Evolutionary conservation across 2,329 filamentous ascomycete species (phyloP).

Genomic region (Macrophomina phaseolina): DNA sequence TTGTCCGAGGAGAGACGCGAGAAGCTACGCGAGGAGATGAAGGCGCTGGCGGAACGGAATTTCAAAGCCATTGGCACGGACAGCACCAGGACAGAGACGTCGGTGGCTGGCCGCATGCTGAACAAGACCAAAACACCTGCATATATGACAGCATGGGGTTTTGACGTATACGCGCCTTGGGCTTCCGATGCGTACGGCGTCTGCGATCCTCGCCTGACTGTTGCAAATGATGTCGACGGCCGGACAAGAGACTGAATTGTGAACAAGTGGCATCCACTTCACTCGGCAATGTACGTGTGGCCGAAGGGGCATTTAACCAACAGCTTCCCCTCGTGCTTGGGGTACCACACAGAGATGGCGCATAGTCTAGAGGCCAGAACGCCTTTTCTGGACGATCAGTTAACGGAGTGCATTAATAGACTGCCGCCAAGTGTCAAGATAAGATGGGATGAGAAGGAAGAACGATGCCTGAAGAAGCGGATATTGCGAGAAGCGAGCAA

Average conservation of each 20-base stretch:
- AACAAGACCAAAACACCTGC: constrained; percentile 47
- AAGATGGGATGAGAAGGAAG: constrained; percentile 35
- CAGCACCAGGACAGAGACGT: constrained; percentile 34
- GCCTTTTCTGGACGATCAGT: constrained; percentile 49
- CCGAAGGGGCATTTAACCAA: constrained; percentile 34
- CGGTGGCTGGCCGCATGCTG: constrained; percentile 43
- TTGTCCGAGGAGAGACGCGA: constrained; percentile 32
- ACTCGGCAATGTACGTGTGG: constrained; percentile 37
- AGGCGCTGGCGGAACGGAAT: constrained; percentile 19
- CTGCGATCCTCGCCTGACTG: constrained; percentile 41
- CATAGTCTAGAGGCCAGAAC: constrained; percentile 49
- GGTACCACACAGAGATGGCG: constrained; percentile 55
- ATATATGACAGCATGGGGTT: constrained; percentile 43
- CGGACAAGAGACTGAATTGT: constrained; percentile 38
- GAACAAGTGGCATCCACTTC: constrained; percentile 36
- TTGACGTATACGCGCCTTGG: constrained; percentile 45
- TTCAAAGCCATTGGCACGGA: constrained; percentile 37
- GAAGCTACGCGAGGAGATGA: constrained; percentile 28
- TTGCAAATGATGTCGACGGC: constrained; percentile 41
- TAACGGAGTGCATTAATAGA: constrained; percentile 47
- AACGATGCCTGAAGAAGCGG: constrained; percentile 51
- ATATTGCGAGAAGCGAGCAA: constrained; percentile 57
- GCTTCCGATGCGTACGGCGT: constrained; percentile 36
- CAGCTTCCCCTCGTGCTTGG: constrained; percentile 49
- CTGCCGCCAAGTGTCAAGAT: constrained; percentile 48